Evolutionary conservation across 345 rosid species (phyloP), one percentile per base, ranked within the genome.

Genomic region (Salix suchowensis): DNA sequence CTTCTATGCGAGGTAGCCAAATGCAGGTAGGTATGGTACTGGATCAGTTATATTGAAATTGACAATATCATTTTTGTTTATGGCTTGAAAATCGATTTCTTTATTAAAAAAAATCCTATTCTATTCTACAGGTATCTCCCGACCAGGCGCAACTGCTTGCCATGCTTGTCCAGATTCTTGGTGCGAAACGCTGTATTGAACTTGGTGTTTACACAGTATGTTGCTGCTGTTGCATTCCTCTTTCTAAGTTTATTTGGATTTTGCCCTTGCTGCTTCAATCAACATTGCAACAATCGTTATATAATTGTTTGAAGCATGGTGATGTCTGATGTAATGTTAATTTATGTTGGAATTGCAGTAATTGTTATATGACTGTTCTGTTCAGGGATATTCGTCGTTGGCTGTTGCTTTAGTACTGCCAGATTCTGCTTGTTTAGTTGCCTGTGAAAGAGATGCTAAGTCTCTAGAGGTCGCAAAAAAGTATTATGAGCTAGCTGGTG

Each of bases 131-230:
- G 98, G 98, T 89, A 18, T 92, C 97, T 26, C 98, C 98, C 34
- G 98, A 94, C 83, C 98, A 95, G 73, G 97, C 96, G 42, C 98
- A 95, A 32, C 81, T 95, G 58, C 95, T 95, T 54, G 92, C 97
- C 7, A 92, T 91, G 97, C 91, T 95, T 67, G 97, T 91, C 75
- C 95, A 88, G 85, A 83, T 90, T 74, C 92, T 91, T 16, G 93
- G 93, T 19, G 97, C 97, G 7, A 80, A 88, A 78, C 88, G 89
- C 34, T 95, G 97, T 76, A 91, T 95, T 46, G 97, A 92, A 89
- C 88, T 92, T 14, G 98, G 97, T 73, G 97, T 95, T 77, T 95
- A 88, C 84, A 92, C 95, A 36, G 97, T 92, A 86, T 23, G 88
- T 78, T 48, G 76, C 30, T 28, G 76, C 26, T 28, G 7, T 67